A percentile compares a stretch with the other conserved stretches of the same genome.
Conservation (phyloP, 1,139 yeast genomes). For the Candida sp. region DNA sequence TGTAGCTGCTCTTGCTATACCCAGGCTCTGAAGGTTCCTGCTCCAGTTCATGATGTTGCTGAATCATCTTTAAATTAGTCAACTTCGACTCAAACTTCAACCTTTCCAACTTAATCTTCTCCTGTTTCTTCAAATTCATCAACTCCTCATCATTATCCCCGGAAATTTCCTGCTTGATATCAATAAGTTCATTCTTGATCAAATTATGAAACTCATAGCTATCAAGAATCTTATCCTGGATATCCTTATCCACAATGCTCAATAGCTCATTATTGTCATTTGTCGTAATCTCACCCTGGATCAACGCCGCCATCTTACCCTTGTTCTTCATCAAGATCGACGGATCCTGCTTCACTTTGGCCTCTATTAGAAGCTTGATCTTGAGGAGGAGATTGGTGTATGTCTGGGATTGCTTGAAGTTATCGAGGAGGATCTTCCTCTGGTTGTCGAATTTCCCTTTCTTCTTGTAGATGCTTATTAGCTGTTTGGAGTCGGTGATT, state of each 20-base stretch:
- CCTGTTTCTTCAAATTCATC: conserved; percentile 18
- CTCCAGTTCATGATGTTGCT: conserved; percentile 2
- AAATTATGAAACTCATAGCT: conserved; percentile 42
- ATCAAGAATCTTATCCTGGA: conserved; percentile 50
- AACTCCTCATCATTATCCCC: conserved; percentile 50
- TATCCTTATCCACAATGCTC: conserved; percentile 50
- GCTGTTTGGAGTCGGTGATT: conserved; percentile 39
- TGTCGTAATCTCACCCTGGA: conserved; percentile 50
- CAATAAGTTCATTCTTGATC: conserved; percentile 37
- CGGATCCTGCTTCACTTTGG: conserved; percentile 54
- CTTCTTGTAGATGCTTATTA: conserved; percentile 50
- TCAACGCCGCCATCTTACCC: conserved; percentile 56
- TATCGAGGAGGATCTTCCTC: conserved; percentile 44
- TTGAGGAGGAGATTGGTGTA: conserved; percentile 45
- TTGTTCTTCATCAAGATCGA: conserved; percentile 50
- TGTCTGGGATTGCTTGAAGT: conserved; percentile 49
- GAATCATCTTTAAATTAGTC: conserved; percentile 59
- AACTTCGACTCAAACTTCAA: conserved; percentile 13
- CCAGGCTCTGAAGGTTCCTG: neutral
- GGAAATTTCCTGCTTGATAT: conserved; percentile 33
- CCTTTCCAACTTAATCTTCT: conserved; percentile 13
- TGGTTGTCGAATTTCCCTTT: conserved; percentile 55
- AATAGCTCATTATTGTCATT: conserved; percentile 19
- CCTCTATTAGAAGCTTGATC: conserved; percentile 47
- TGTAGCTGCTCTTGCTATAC: conserved; percentile 3